Evolutionary conservation across 2,329 filamentous ascomycete genomes (phyloP).

Genomic region (Lasiodiplodia hormozganensis): DNA sequence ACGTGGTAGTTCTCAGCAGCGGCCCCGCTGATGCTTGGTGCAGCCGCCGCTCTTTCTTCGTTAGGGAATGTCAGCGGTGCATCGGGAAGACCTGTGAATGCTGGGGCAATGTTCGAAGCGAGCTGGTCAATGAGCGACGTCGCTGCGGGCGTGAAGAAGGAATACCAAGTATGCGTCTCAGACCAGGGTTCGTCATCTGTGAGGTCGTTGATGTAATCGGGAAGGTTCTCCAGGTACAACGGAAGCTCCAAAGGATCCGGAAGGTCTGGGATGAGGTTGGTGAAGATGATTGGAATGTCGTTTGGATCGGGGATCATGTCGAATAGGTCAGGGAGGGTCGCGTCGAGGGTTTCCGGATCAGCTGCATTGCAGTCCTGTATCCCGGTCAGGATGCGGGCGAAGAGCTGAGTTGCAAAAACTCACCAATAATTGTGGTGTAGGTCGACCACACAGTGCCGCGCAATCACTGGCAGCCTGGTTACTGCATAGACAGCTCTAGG

Average conservation of each 20-base stretch:
- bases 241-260: conserved; percentile 9
- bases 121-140: not conserved
- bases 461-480: conserved; percentile 16
- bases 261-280: not conserved
- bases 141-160: not conserved
- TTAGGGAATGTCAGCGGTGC: not conserved
- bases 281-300: conserved; percentile 6
- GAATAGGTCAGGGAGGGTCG: not conserved
- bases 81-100: not conserved
- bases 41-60: not conserved
- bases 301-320: not conserved
- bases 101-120: not conserved
- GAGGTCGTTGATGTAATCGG: conserved; percentile 9
- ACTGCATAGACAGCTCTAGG: conserved; percentile 15
- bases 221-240: conserved; percentile 2
- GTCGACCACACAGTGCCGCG: not conserved
- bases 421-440: not conserved
- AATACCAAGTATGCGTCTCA: conserved; percentile 6
- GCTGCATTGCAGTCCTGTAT: not conserved
- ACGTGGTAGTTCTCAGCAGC: not conserved
- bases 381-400: not conserved
- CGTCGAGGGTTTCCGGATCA: not conserved
- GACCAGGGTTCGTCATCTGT: conserved; percentile 8
- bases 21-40: not conserved
- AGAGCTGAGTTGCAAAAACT: no score